These are phyloP conservation scores for Hypoxylon perforatum DNA, from an alignment of 495 filamentous ascomycete genomes.

Conservation along the genomic window DNA sequence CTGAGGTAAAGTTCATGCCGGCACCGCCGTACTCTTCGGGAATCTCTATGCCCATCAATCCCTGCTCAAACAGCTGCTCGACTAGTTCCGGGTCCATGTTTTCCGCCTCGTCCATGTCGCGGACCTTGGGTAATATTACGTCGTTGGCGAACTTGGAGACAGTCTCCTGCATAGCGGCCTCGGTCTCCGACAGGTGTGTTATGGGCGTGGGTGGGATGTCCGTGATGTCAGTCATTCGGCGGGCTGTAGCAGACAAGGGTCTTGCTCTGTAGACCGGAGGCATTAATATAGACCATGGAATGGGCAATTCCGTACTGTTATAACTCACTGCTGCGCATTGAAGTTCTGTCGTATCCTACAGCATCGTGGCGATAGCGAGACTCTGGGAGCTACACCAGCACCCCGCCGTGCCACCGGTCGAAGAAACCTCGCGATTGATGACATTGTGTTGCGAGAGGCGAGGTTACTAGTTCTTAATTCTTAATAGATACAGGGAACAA, in stretches of 20 bases:
- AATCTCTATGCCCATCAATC: conserved; percentile 96
- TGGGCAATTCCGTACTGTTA: not conserved
- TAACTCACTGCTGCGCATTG: conserved; percentile 58
- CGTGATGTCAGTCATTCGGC: conserved; percentile 71
- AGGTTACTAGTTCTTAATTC: not conserved
- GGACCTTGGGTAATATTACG: conserved; percentile 88
- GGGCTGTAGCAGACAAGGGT: conserved; percentile 76
- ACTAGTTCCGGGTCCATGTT: conserved; percentile 88
- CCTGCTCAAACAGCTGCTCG: conserved; percentile 96
- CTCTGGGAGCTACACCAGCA: conserved; percentile 56
- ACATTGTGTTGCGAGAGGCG: conserved; percentile 61
- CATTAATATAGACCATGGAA: conserved; percentile 16
- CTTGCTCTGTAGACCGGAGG: conserved; percentile 47
- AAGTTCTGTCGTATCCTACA: conserved; percentile 45
- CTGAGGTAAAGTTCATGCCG: conserved; percentile 98
- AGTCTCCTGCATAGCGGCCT: conserved; percentile 85
- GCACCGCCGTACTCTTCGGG: conserved; percentile 96
- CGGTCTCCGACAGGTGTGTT: conserved; percentile 89
- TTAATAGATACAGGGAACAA: conserved; percentile 6
- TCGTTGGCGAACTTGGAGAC: conserved; percentile 93
- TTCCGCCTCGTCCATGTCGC: conserved; percentile 98
- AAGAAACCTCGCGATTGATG: conserved; percentile 73
- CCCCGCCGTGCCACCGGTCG: conserved; percentile 72
- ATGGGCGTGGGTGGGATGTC: conserved; percentile 90
- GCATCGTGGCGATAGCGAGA: conserved; percentile 58